A percentile compares a stretch with the other conserved stretches of the same genome.
phyloP scores from a whole-genome alignment of 805 yeast genomes.

The Sungouiozyma intestinalis region DNA sequence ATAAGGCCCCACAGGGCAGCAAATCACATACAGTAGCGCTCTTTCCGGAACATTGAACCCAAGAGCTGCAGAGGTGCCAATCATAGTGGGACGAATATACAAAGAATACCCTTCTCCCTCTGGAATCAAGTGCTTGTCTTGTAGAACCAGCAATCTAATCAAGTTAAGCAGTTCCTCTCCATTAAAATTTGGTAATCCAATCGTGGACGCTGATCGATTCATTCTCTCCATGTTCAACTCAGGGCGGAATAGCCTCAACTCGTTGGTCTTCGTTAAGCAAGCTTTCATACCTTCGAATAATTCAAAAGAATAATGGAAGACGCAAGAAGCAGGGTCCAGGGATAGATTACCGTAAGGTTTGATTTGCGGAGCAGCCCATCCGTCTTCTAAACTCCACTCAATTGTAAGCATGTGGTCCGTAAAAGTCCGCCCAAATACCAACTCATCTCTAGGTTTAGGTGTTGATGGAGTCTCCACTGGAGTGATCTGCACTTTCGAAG shows the following conservation, averaged over 20 bases:
- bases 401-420: slow-evolving; percentile 81
- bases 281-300: slow-evolving; percentile 95
- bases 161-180: slow-evolving; percentile 62
- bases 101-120: slow-evolving; percentile 77
- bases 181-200: slow-evolving; percentile 81
- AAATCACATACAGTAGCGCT: slow-evolving; percentile 76
- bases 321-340: slow-evolving; percentile 80
- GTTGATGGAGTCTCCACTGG: slow-evolving; percentile 39
- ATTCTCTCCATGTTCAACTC: slow-evolving; percentile 84
- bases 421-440: slow-evolving; percentile 63
- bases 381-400: slow-evolving; percentile 65
- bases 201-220: slow-evolving; percentile 82
- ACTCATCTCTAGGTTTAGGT: slow-evolving; percentile 46
- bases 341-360: slow-evolving; percentile 67
- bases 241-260: slow-evolving; percentile 78
- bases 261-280: slow-evolving; percentile 49
- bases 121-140: slow-evolving; percentile 74
- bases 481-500: slow-evolving; percentile 41
- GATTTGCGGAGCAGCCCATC: slow-evolving; percentile 86
- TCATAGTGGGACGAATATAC: slow-evolving; percentile 87
- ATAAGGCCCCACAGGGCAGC: slow-evolving; percentile 96
- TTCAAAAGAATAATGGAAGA: slow-evolving; percentile 90
- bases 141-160: slow-evolving; percentile 60
- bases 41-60: slow-evolving; percentile 77
- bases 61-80: slow-evolving; percentile 80